Base-by-base conservation (phyloP, 306 rosid species). In the Leucaena leucocephala region DNA sequence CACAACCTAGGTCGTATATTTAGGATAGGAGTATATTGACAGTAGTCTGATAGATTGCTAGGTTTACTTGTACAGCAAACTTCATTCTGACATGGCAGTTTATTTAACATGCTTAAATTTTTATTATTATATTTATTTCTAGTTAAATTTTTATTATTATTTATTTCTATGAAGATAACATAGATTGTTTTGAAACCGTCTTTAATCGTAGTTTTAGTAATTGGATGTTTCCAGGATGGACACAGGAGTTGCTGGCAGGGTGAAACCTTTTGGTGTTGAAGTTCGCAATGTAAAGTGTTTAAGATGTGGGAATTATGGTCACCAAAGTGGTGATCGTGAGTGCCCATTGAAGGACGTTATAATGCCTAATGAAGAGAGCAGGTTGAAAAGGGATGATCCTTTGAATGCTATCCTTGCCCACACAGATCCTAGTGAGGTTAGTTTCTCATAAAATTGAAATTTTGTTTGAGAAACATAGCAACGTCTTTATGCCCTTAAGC, bases 301-400 rank as follows among this genome's bases (percentile, higher is more conserved):
- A 55, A 89, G 98, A 82, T 95, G 98, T 82, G 98, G 98, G 67
- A 85, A 36, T 42, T 86, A 73, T 85, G 98, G 97, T 72, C 98
- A 95, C 89, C 98, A 95, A 89, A 92, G 98, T 83, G 98, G 98
- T 57, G 96, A 95, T 79, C 97, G 97, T 65, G 98, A 95, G 79
- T 95, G 98, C 83, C 97, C 97, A 3, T 83, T 95, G 84, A 95
- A 91, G 90, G 98, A 95, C 79, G 92, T 69, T 57, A 87, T 95
- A 84, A 95, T 92, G 98, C 97, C 97, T 40, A 92, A 65, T 49
- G 98, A 95, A 84, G 90, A 95, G 86, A 91, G 78, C 72, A 88
- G 98, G 79, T 78, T 95, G 84, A 91, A 89, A 84, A 92, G 98
- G 86, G 98, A 95, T 76, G 98, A 95, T 75, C 98, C 98, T 42